phyloP scores from a whole-genome alignment of 345 rosid species.

The Punica granatum region DNA sequence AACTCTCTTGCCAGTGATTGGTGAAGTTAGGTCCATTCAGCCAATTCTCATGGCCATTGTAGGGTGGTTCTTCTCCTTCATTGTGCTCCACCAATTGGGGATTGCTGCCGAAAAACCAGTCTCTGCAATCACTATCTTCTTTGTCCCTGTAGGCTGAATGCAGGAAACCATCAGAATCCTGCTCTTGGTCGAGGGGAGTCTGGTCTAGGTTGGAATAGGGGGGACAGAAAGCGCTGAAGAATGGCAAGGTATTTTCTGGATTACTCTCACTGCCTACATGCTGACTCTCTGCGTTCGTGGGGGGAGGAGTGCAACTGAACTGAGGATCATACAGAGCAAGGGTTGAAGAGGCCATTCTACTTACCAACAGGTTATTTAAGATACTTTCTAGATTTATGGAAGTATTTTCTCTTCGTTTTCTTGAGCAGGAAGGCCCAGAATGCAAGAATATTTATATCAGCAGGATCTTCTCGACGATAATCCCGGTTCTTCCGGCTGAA shows the following conservation, averaged over 20 bases:
- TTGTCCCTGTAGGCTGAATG: background rate
- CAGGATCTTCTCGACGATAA: background rate
- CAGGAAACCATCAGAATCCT: background rate
- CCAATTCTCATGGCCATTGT: slow-evolving; percentile 11
- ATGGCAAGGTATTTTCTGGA: slow-evolving; percentile 7
- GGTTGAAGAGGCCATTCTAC: slow-evolving; percentile 9
- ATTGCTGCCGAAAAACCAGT: background rate
- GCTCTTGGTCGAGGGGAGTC: slow-evolving; percentile 8
- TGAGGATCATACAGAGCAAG: slow-evolving; percentile 5
- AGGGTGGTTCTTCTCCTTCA: slow-evolving; percentile 8
- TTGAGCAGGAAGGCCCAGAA: background rate
- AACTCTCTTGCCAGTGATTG: slow-evolving; percentile 11
- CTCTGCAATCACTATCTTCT: background rate
- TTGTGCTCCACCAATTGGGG: background rate
- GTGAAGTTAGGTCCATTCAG: slow-evolving; percentile 4
- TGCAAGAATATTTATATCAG: background rate
- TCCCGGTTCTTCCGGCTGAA: background rate
- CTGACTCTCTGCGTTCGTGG: background rate
- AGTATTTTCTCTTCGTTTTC: background rate
- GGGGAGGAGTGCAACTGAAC: background rate
- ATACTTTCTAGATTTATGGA: background rate
- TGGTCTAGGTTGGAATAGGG: slow-evolving; percentile 1
- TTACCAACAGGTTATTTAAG: background rate
- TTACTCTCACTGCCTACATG: background rate
- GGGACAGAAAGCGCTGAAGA: slow-evolving; percentile 3